These are phyloP conservation scores for Jasminum sambac DNA, from an alignment of 257 asterid genomes.

Conservation along the genomic window DNA sequence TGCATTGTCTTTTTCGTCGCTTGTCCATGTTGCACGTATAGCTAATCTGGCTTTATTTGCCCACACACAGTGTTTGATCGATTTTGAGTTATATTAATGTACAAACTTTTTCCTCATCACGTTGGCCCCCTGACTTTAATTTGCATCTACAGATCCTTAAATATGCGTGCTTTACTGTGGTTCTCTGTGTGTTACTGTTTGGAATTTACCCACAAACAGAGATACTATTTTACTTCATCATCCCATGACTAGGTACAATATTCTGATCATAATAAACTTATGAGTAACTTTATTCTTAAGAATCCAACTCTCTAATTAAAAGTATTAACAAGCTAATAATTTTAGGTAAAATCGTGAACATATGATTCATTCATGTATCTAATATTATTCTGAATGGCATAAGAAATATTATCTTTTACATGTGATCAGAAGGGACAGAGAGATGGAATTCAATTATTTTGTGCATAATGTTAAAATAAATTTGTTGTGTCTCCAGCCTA, in stretches of 20 bases:
- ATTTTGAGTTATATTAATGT: constrained; percentile 5
- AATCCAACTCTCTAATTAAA: background rate
- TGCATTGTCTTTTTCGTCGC: constrained; percentile 25
- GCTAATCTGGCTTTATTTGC: constrained; percentile 6
- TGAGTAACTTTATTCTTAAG: background rate
- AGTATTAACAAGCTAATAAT: background rate
- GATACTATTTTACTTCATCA: background rate
- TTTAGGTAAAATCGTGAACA: too few species aligned
- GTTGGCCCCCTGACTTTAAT: background rate
- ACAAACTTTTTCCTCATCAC: constrained; percentile 9
- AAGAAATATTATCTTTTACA: background rate
- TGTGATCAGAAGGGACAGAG: background rate
- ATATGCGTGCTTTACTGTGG: constrained; percentile 3
- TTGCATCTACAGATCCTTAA: constrained; percentile 1
- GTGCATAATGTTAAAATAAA: background rate
- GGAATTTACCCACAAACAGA: constrained; percentile 1
- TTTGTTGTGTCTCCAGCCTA: constrained; percentile 15
- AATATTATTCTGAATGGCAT: background rate
- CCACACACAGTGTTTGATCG: constrained; percentile 15
- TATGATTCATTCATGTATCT: background rate
- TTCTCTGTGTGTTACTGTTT: background rate
- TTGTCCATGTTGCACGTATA: constrained; percentile 21
- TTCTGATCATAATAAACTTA: background rate
- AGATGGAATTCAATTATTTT: background rate
- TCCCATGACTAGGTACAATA: background rate